Percentiles rank a stretch among this genome's conserved stretches.
These are phyloP conservation scores for Decorospora gaudefroyi DNA, from an alignment of 2,329 filamentous ascomycete genomes.

Conservation along the genomic window DNA sequence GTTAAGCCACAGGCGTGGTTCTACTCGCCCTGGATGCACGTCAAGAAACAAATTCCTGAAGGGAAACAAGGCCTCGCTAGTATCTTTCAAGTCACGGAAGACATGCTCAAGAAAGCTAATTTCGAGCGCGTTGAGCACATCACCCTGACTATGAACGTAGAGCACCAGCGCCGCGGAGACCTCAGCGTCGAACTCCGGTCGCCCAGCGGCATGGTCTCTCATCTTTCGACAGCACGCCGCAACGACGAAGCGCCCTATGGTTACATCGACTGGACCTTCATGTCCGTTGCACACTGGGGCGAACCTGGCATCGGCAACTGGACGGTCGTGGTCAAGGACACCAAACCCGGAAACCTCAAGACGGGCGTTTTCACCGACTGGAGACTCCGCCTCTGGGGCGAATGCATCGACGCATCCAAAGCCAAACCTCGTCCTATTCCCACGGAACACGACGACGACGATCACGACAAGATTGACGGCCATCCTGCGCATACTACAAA, in stretches of 20 bases:
- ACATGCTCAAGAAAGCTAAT: slow-evolving; percentile 82
- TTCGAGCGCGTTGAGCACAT: slow-evolving; percentile 89
- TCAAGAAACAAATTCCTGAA: slow-evolving; percentile 83
- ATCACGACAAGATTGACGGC: slow-evolving; percentile 68
- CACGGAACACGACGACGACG: slow-evolving; percentile 77
- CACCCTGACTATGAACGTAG: slow-evolving; percentile 95
- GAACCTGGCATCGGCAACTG: slow-evolving; percentile 86
- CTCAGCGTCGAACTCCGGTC: slow-evolving; percentile 90
- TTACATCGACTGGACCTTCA: slow-evolving; percentile 97
- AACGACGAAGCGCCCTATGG: slow-evolving; percentile 69
- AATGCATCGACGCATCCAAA: slow-evolving; percentile 75
- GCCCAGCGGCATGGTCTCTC: slow-evolving; percentile 77
- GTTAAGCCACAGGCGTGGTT: slow-evolving; percentile 97
- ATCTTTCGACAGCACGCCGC: slow-evolving; percentile 76
- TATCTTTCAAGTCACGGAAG: slow-evolving; percentile 77
- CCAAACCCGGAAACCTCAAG: slow-evolving; percentile 69
- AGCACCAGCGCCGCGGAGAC: slow-evolving; percentile 85
- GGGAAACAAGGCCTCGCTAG: slow-evolving; percentile 78
- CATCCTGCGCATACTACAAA: slow-evolving; percentile 65
- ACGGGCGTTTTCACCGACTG: slow-evolving; percentile 84
- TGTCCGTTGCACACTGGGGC: slow-evolving; percentile 97
- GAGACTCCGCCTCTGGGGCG: slow-evolving; percentile 93
- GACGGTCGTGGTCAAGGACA: slow-evolving; percentile 89
- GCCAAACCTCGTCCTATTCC: slow-evolving; percentile 80
- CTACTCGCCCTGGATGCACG: slow-evolving; percentile 90